Percentiles rank a stretch among this genome's conserved stretches.
Evolutionary conservation across 495 filamentous ascomycete species (phyloP).

Genomic region (Penicillium pancosmium): DNA sequence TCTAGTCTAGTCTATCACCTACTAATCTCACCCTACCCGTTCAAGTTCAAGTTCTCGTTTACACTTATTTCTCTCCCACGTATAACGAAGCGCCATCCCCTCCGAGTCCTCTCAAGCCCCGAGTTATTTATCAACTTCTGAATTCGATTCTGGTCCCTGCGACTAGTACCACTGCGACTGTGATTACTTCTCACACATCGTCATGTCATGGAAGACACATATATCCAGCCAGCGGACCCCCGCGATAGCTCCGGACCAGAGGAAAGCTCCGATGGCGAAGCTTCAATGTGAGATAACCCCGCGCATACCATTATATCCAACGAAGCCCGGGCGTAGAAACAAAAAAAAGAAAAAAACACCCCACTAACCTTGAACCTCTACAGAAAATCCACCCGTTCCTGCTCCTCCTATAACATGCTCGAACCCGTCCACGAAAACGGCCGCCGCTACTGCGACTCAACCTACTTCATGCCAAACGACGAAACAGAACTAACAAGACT

Average conservation of each 20-base stretch:
- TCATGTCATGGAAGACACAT: conserved; percentile 40
- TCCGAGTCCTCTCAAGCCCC: neutral
- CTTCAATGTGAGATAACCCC: conserved; percentile 31
- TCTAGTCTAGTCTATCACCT: too few relatives aligned
- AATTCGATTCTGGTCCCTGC: neutral
- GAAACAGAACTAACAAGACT: conserved; percentile 72
- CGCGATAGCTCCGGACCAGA: conserved; percentile 24
- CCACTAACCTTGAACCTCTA: neutral
- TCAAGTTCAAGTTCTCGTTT: too few relatives aligned
- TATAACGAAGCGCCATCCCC: neutral
- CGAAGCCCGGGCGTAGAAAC: too few relatives aligned
- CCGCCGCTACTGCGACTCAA: conserved; percentile 65
- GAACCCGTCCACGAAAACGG: conserved; percentile 63
- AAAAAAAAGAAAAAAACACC: too few relatives aligned
- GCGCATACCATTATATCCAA: neutral
- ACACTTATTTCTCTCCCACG: too few relatives aligned
- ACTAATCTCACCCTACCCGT: too few relatives aligned
- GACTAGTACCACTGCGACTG: neutral
- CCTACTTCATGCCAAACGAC: conserved; percentile 79
- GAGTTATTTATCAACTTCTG: neutral
- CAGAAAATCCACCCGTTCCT: conserved; percentile 61
- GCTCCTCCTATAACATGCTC: conserved; percentile 54
- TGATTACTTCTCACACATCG: conserved; percentile 4
- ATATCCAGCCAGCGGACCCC: conserved; percentile 22
- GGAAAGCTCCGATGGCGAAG: conserved; percentile 24